Percentiles rank a stretch among this genome's conserved stretches.
Conservation (phyloP, 2,329 filamentous ascomycete species). For the Diaporthe capsici region DNA sequence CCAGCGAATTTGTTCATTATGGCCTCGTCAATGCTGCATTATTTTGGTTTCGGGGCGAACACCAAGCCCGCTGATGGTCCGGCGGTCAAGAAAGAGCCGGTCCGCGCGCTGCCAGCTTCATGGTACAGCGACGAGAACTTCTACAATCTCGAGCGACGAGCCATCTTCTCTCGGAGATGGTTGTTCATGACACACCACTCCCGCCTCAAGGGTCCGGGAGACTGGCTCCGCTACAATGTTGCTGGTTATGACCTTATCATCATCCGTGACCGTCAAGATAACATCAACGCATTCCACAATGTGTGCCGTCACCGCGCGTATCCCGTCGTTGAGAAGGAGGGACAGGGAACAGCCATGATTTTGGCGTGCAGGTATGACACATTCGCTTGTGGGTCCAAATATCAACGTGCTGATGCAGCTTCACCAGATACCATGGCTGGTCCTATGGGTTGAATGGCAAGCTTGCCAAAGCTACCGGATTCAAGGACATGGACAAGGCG, state of each 20-base stretch:
- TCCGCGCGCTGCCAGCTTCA: constrained; percentile 53
- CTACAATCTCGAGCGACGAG: constrained; percentile 59
- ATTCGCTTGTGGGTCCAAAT: constrained; percentile 40
- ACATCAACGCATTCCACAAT: constrained; percentile 58
- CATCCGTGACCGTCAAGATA: constrained; percentile 50
- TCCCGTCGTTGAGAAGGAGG: constrained; percentile 54
- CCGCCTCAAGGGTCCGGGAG: constrained; percentile 53
- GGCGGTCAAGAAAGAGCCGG: constrained; percentile 43
- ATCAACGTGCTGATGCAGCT: neutral
- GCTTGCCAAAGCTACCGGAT: constrained; percentile 58
- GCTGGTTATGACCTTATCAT: constrained; percentile 57
- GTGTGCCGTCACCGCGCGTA: constrained; percentile 60
- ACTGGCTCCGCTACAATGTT: constrained; percentile 52
- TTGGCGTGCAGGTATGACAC: constrained; percentile 60
- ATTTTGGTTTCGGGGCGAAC: constrained; percentile 30
- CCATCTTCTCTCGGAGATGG: constrained; percentile 59
- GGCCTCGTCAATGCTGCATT: constrained; percentile 32
- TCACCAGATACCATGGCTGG: constrained; percentile 48
- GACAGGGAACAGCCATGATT: constrained; percentile 55
- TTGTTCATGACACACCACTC: constrained; percentile 52
- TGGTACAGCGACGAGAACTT: constrained; percentile 58
- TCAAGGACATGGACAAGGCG: constrained; percentile 54
- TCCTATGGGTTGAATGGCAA: constrained; percentile 58
- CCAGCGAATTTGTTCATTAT: neutral
- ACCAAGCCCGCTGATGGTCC: constrained; percentile 42